Base-by-base conservation (phyloP, 345 rosid species). In the Clarkia xantiana region DNA sequence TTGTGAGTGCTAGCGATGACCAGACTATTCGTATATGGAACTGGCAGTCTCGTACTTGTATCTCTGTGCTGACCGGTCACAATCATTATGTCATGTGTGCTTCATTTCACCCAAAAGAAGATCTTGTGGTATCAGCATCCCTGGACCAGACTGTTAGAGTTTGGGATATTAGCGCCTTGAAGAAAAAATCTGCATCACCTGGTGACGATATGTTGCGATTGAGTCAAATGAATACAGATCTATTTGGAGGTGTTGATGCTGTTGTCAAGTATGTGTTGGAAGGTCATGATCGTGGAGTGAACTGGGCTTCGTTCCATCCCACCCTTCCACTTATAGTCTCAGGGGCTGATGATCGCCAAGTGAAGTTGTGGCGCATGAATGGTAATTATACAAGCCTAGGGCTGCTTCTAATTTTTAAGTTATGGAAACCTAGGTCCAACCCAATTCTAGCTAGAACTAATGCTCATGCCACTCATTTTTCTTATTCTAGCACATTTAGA, bases 81-180 rank as follows among this genome's bases (percentile, higher is more conserved):
- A 84, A 87, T 58, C 96, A 91, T 62, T 91, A 91, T 76, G 96
- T 91, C 16, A 91, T 91, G 99, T 87, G 96, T 68, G 99, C 99
- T 47, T 73, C 86, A 42, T 91, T 87, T 68, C 99, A 91, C 61
- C 95, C 86, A 29, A 91, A 87, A 60, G 99, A 91, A 59, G 99
- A 91, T 66, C 87, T 91, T 25, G 87, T 91, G 25, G 98, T 91
- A 16, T 87, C 96, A 13, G 98, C 95, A 11, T 91, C 99, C 57
- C 68, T 87, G 44, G 99, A 91, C 71, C 95, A 91, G 71, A 87
- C 98, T 49, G 84, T 91, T 57, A 85, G 98, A 20, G 96, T 91
- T 52, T 91, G 99, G 99, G 96, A 91, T 75, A 84, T 84, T 58
- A 81, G 87, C 64, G 76, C 95, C 49, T 67, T 87, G 66, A 82